Evolutionary conservation across 2,329 filamentous ascomycete species (phyloP), one percentile per base, ranked within the genome.

Genomic region (Sporothrix euskadiensis): DNA sequence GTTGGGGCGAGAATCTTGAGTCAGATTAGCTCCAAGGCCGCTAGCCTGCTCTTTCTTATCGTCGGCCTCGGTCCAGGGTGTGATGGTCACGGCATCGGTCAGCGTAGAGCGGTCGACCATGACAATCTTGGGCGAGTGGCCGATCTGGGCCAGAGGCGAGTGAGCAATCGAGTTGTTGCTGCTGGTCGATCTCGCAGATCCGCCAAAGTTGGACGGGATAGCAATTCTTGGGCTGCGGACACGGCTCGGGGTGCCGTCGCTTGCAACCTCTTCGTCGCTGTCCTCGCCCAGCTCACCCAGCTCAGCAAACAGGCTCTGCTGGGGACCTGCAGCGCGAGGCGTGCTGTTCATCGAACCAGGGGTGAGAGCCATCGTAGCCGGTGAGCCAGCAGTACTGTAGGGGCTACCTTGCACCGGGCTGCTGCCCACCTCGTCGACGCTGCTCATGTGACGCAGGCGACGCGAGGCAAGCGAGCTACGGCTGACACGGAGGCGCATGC

Each of bases 301-400:
- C 81, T 99, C 96, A 56, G 94, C 94, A 80, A 96, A 97, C 69
- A 99, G 85, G 79, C 92, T 98, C 83, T 97, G 93, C 19, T 89
- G 87, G 22, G 78, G 82, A 83, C 10, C 88, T 84, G 3, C 87
- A 88, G 63, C 83, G 83, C 72, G 83, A 79, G 65, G 81, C 81
- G 75, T 86, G 77, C 84, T 86, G 74, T 83, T 85, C 22, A 81
- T 83, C 75, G 87, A 85, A 78, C 88, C 89, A 68, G 86, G 85
- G 3, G 54, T 44, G 3, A 65, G 49, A 16, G 57, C 68, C n/a
- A 59, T 22, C 88, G 68, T 63, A 1, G 75, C 75, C 14, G 76
- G 74, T 2, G 75, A 76, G 14, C 44, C 74, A 9, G 56, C 54
- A 4, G 54, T 71, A 8, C 75, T 76, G 63, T 57, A 76, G 0